Evolutionary conservation across 495 filamentous ascomycete genomes (phyloP).

Genomic region (Xylaria longipes): DNA sequence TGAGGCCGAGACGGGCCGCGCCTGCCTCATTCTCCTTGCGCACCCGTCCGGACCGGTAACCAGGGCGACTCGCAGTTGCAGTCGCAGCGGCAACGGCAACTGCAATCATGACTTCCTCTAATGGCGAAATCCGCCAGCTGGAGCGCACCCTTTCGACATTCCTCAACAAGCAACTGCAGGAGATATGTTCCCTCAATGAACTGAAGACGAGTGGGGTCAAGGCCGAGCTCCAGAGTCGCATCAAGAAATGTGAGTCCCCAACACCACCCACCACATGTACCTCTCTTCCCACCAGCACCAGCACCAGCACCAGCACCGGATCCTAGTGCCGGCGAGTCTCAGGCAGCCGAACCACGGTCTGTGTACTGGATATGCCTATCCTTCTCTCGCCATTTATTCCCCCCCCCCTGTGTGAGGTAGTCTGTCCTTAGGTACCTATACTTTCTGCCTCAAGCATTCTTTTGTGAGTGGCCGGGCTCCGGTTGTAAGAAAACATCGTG

Average conservation of each 20-base stretch:
- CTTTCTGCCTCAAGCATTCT: conserved; percentile 2
- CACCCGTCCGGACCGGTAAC: conserved; percentile 26
- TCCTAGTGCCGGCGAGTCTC: not conserved
- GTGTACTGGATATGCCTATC: not conserved
- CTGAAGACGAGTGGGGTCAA: conserved; percentile 82
- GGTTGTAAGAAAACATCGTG: not conserved
- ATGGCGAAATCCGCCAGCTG: conserved; percentile 56
- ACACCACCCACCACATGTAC: not conserved
- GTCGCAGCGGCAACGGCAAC: not conserved
- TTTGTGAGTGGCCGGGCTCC: not conserved
- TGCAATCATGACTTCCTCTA: conserved; percentile 42
- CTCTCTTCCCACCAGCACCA: not conserved
- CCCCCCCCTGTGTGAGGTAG: too few species aligned
- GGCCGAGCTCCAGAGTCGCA: conserved; percentile 74
- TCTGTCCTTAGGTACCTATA: not conserved
- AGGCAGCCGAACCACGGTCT: not conserved
- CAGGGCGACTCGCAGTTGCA: not conserved
- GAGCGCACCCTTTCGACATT: conserved; percentile 40
- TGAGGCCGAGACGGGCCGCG: conserved; percentile 18
- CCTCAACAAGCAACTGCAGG: conserved; percentile 75
- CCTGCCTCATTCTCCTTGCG: conserved; percentile 16
- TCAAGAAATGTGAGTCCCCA: conserved; percentile 71
- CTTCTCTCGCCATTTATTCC: not conserved
- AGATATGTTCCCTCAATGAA: conserved; percentile 71
- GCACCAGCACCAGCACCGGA: not conserved